Base-by-base conservation (phyloP, 1,284 basidiomycete genomes). In the Ganoderma boninense region DNA sequence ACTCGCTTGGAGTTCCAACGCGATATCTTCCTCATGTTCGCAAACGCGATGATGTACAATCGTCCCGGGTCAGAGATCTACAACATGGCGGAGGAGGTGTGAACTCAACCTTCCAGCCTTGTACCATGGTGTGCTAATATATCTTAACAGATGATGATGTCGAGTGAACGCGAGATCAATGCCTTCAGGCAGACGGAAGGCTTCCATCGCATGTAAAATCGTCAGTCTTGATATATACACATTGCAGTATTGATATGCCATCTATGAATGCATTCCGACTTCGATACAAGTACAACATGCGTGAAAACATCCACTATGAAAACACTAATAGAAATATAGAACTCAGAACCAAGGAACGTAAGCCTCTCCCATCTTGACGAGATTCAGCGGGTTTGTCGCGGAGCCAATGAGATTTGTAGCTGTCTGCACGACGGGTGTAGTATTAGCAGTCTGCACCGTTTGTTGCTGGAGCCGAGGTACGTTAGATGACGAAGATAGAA, bases 41-140 rank as follows among this genome's bases (percentile, higher is more conserved):
- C 96, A 44, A 98, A 98, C 78, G 95, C 97, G 16, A 92, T 97
- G 87, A 95, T 98, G 93, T 98, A 96, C 80, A 98, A 98, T 75
- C 86, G 91, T 56, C 92, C 93, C 1, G 91, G 90, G 5, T 93
- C 92, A 29, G 93, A 95, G 78, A 92, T 97, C 14, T 90, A 92
- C 76, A 86, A 87, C 65, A 95, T 97, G 93, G 94, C 96, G n/a
- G 90, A 94, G 78, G 95, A 97, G 84, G 94, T 93, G 70, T 42
- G 46, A 16, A 4, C 16, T 23, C n/a, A 18, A n/a, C 8, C 14
- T 46, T 61, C 26, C 40, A 2, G 56, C 18, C 44, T 56, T 42
- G 26, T 10, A 23, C 49, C 42, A n/a, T 46, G 18, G 13, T 32
- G 20, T 44, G 35, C 59, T 67, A 14, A 65, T 40, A n/a, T 61